Conservation (phyloP, 768 basidiomycete species). For the Kwoniella sp. region DNA sequence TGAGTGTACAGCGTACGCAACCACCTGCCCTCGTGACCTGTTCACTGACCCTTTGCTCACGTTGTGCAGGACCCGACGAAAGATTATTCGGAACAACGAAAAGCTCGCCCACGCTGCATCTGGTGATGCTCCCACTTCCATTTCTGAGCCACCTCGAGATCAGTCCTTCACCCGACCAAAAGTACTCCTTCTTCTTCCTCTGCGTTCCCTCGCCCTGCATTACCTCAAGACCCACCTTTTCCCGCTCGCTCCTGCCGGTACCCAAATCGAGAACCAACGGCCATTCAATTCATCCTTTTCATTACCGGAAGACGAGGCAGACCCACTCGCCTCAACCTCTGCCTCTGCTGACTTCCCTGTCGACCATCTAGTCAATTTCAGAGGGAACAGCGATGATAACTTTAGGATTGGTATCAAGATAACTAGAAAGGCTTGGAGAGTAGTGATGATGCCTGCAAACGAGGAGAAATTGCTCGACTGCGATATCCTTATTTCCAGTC, state of each 20-base stretch:
- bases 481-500: slow-evolving; percentile 91
- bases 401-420: slow-evolving; percentile 91
- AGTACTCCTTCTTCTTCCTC: slow-evolving; percentile 85
- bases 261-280: slow-evolving; percentile 83
- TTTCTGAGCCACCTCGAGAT: slow-evolving; percentile 69
- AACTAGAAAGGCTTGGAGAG: slow-evolving; percentile 76
- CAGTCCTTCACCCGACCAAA: slow-evolving; percentile 98
- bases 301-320: slow-evolving; percentile 73
- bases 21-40: background rate
- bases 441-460: slow-evolving; percentile 53
- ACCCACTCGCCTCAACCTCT: slow-evolving; percentile 60
- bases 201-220: slow-evolving; percentile 80
- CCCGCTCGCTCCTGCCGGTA: slow-evolving; percentile 67
- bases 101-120: slow-evolving; percentile 68
- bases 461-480: slow-evolving; percentile 75
- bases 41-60: slow-evolving; percentile 1
- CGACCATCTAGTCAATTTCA: slow-evolving; percentile 91
- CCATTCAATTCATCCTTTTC: slow-evolving; percentile 82
- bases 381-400: slow-evolving; percentile 95
- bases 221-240: slow-evolving; percentile 80
- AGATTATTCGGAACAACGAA: slow-evolving; percentile 90
- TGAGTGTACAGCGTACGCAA: slow-evolving; percentile 53
- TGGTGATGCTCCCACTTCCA: slow-evolving; percentile 64
- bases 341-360: slow-evolving; percentile 74
- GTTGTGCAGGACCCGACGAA: slow-evolving; percentile 76